phyloP scores from a whole-genome alignment of 441 rosid species.

The Euphorbia schlechtendalii region DNA sequence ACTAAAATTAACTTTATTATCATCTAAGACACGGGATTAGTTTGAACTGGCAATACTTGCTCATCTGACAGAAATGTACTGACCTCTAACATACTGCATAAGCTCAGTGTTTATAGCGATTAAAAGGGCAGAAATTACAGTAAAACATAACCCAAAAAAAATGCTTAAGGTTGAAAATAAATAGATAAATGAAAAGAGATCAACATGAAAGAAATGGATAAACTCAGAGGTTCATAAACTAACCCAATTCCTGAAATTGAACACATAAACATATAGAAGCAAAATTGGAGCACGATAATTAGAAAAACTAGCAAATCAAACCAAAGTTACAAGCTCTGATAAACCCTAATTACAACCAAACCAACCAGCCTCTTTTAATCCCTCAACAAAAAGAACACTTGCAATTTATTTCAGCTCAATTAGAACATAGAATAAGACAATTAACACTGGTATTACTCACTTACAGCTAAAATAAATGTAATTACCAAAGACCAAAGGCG shows the following conservation, averaged over 20 bases:
- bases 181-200: background rate
- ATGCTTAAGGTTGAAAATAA: background rate
- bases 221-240: background rate
- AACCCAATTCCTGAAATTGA: conserved; percentile 2
- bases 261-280: background rate
- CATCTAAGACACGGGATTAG: background rate
- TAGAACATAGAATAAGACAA: background rate
- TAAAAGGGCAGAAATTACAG: background rate
- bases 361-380: background rate
- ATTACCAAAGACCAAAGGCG: conserved; percentile 13
- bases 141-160: background rate
- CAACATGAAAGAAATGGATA: background rate
- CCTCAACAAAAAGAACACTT: background rate
- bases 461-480: background rate
- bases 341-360: conserved; percentile 16
- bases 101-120: background rate
- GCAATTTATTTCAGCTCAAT: conserved; percentile 1
- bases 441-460: conserved; percentile 10
- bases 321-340: background rate
- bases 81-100: conserved; percentile 1
- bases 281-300: background rate
- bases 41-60: conserved; percentile 1
- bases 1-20: background rate
- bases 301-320: conserved; percentile 1
- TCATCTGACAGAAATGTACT: background rate